A percentile compares a stretch with the other conserved stretches of the same genome.
phyloP scores from a whole-genome alignment of 1,139 yeast genomes.

The Saccharomyces hybrid region DNA sequence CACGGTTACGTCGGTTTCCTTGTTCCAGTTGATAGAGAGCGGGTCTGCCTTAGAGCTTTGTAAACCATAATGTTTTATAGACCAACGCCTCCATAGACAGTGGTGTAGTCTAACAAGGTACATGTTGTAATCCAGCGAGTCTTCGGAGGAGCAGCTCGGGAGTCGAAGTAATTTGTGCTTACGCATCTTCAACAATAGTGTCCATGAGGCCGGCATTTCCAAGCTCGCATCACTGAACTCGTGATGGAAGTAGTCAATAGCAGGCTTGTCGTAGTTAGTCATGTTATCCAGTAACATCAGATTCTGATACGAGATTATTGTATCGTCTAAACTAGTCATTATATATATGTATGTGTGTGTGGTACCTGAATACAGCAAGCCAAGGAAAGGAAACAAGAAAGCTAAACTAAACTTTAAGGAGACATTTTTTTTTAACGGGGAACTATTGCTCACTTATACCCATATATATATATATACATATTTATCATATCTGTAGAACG shows the following conservation, averaged over 20 bases:
- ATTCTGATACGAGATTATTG: constrained; percentile 17
- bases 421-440: too few relatives aligned
- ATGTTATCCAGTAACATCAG: constrained; percentile 21
- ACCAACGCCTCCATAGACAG: constrained; percentile 26
- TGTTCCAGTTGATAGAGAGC: constrained; percentile 21
- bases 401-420: neutral
- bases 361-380: neutral
- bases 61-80: constrained; percentile 14
- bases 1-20: constrained; percentile 21
- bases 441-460: too few relatives aligned
- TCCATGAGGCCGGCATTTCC: constrained; percentile 19
- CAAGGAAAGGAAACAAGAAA: neutral
- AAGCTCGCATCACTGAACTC: constrained; percentile 11
- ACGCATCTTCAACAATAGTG: constrained; percentile 16
- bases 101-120: constrained; percentile 21
- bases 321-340: constrained; percentile 14
- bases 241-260: constrained; percentile 21
- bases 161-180: constrained; percentile 18
- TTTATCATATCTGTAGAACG: too few relatives aligned
- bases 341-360: neutral
- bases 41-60: constrained; percentile 13
- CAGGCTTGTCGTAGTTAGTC: constrained; percentile 18
- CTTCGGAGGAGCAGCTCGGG: constrained; percentile 21
- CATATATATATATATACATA: neutral
- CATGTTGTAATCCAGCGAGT: constrained; percentile 17